A percentile compares a stretch with the other conserved stretches of the same genome.
Evolutionary conservation across 2,329 filamentous ascomycete genomes (phyloP).

Genomic region (Colletotrichum melonis): DNA sequence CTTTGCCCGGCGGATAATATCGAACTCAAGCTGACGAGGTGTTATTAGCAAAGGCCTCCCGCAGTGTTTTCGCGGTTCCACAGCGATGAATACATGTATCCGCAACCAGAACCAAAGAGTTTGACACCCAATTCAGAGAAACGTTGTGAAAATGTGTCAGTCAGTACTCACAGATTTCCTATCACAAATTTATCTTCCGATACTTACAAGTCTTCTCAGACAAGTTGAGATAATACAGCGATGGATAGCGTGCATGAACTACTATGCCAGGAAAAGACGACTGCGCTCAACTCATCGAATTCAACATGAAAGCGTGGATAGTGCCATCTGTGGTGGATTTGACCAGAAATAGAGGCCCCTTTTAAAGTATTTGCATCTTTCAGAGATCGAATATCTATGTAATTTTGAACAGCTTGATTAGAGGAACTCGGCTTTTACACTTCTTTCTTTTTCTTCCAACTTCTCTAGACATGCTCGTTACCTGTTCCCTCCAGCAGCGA

Average conservation of each 20-base stretch:
- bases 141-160: background rate
- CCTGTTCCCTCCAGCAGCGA: too few relatives aligned
- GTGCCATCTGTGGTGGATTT: background rate
- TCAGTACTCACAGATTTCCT: background rate
- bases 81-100: background rate
- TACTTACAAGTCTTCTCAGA: background rate
- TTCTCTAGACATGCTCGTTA: background rate
- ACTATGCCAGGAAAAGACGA: background rate
- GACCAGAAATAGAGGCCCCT: background rate
- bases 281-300: background rate
- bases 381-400: background rate
- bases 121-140: background rate
- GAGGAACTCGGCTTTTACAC: background rate
- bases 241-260: background rate
- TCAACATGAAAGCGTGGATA: background rate
- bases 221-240: background rate
- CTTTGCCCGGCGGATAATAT: background rate
- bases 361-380: background rate
- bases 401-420: background rate
- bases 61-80: background rate
- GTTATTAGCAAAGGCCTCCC: background rate
- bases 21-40: background rate
- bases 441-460: background rate
- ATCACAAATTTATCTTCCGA: background rate
- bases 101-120: background rate